phyloP scores from a whole-genome alignment of 2,329 filamentous ascomycete species.

The Aspergillus sp. region DNA sequence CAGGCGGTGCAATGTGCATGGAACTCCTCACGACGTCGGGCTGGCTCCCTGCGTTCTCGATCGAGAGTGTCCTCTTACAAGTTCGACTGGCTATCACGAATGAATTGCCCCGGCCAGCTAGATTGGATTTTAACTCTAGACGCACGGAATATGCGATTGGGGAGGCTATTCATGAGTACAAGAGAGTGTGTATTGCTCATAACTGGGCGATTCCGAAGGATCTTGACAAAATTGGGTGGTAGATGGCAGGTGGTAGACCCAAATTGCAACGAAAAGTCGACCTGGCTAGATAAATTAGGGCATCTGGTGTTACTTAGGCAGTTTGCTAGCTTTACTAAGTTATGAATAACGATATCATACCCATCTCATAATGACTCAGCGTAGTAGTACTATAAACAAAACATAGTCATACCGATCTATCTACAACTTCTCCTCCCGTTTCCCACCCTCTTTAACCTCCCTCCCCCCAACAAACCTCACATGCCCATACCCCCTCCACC shows the following conservation, averaged over 20 bases:
- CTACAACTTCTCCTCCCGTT: slow-evolving; percentile 13
- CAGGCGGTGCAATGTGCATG: slow-evolving; percentile 81
- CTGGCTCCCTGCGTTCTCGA: slow-evolving; percentile 70
- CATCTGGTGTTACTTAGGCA: too few species aligned
- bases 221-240: slow-evolving; percentile 7
- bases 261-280: too few species aligned
- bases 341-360: too few species aligned
- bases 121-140: slow-evolving; percentile 50
- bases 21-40: slow-evolving; percentile 79
- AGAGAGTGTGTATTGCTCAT: slow-evolving; percentile 4
- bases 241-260: background rate
- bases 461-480: slow-evolving; percentile 24
- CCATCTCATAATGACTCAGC: too few species aligned
- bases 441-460: background rate
- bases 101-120: slow-evolving; percentile 68
- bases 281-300: too few species aligned
- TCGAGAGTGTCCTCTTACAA: slow-evolving; percentile 79
- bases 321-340: too few species aligned
- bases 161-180: slow-evolving; percentile 9
- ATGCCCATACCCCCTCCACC: slow-evolving; percentile 36
- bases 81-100: slow-evolving; percentile 74
- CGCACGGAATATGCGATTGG: background rate
- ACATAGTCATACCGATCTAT: too few species aligned
- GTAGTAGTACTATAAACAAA: too few species aligned
- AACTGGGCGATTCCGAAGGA: slow-evolving; percentile 6